A percentile compares a stretch with the other conserved stretches of the same genome.
Conservation (phyloP, 2,329 filamentous ascomycete genomes). For the Exophiala xenobiotica region DNA sequence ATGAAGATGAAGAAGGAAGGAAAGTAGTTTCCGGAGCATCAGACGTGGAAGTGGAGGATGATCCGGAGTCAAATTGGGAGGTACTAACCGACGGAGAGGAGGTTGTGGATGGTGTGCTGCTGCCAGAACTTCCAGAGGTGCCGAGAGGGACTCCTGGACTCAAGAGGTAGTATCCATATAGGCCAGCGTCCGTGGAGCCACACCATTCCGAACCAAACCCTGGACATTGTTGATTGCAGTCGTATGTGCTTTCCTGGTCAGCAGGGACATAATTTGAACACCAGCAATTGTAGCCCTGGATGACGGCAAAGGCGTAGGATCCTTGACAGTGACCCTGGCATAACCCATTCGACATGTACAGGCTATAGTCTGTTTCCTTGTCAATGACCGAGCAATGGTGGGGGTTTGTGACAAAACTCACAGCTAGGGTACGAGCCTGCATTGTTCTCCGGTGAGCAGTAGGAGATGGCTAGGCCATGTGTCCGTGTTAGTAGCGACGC, state of each 20-base stretch:
- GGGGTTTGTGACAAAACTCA: conserved; percentile 26
- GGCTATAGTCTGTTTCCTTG: conserved; percentile 36
- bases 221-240: conserved; percentile 45
- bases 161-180: conserved; percentile 47
- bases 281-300: conserved; percentile 50
- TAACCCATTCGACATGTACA: conserved; percentile 48
- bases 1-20: conserved; percentile 17
- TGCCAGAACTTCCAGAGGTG: conserved; percentile 22
- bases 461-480: conserved; percentile 35
- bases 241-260: conserved; percentile 35
- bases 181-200: conserved; percentile 39
- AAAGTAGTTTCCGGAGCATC: conserved; percentile 10
- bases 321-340: conserved; percentile 41
- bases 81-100: conserved; percentile 33
- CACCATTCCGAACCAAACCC: conserved; percentile 50
- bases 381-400: conserved; percentile 10
- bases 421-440: conserved; percentile 40
- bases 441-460: conserved; percentile 49
- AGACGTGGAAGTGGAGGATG: conserved; percentile 13
- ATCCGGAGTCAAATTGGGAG: conserved; percentile 17
- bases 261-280: conserved; percentile 49
- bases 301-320: conserved; percentile 47
- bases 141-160: conserved; percentile 23
- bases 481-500: conserved; percentile 7
- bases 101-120: conserved; percentile 29